phyloP scores from a whole-genome alignment of 2,329 filamentous ascomycete species.

The Paecilomyces dactylethromorphus region DNA sequence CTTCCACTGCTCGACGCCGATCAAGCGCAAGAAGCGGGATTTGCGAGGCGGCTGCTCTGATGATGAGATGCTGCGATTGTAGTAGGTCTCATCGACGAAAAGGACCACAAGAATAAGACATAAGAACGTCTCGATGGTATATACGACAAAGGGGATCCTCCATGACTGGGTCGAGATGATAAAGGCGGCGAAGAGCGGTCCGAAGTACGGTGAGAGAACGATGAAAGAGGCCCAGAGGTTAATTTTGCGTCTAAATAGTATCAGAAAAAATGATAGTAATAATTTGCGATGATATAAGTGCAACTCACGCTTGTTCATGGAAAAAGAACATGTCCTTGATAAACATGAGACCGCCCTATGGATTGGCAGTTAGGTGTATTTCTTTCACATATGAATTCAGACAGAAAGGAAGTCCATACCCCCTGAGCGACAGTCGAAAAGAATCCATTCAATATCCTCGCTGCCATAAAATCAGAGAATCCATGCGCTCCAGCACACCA shows the following conservation, averaged over 20 bases:
- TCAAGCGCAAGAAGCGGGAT: conserved; percentile 20
- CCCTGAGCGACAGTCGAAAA: conserved; percentile 37
- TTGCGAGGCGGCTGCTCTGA: conserved; percentile 25
- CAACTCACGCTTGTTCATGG: conserved; percentile 25
- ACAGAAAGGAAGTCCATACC: conserved; percentile 11
- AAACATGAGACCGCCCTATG: conserved; percentile 35
- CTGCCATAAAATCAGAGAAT: conserved; percentile 36
- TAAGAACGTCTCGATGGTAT: conserved; percentile 25
- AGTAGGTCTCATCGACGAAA: conserved; percentile 33
- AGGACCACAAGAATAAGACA: conserved; percentile 24
- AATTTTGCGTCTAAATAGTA: conserved; percentile 23
- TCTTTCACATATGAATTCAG: not conserved
- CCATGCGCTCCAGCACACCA: conserved; percentile 31
- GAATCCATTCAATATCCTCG: conserved; percentile 40
- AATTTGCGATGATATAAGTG: not conserved
- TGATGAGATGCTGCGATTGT: conserved; percentile 25
- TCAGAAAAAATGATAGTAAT: not conserved
- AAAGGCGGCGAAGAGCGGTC: conserved; percentile 28
- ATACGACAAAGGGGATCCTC: conserved; percentile 31
- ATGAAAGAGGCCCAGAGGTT: conserved; percentile 33
- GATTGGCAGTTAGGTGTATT: not conserved
- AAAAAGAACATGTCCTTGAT: conserved; percentile 39
- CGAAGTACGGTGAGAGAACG: conserved; percentile 26
- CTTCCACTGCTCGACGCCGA: conserved; percentile 28
- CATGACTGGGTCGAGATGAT: conserved; percentile 30